Evolutionary conservation across 2,329 filamentous ascomycete species (phyloP), one percentile per base, ranked within the genome.

Genomic region (Fusarium sp.): DNA sequence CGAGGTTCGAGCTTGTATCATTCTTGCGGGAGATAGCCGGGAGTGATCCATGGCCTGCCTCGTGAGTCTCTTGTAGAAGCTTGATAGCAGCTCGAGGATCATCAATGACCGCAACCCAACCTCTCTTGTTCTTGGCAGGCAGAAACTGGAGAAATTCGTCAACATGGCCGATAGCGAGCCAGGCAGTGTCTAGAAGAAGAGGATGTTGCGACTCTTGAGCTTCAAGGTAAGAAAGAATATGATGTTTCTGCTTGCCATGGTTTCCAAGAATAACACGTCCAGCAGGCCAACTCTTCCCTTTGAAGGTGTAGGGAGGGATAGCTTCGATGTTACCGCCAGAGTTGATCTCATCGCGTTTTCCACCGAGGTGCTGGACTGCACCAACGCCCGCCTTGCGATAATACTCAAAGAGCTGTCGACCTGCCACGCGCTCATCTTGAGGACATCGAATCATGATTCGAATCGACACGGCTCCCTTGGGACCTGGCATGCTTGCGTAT

Each of bases 401-500:
- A 13, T 71, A 60, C 16, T 18, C 2, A 43, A 81, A 79, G 8
- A 80, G 35, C 35, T 79, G 71, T 1, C 74, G 63, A 0, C 79
- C 78, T 5, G 68, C 74, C 5, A 65, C 35, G 4, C 77, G 71
- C 4, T 55, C 63, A 13, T 66, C 64, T 52, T 80, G 77, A 2
- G 70, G 62, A 1, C 71, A 74, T 2, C 69, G 63, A n/a, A 81
- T 63, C 55, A 79, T 71, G 23, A 80, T 68, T 8, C 74, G 74
- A 8, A 80, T 62, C 1, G 71, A 58, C 16, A 78, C 64, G 2
- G 77, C 64, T 0, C 79, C 76, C 4, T 78, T 37, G 0, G 77
- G 77, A 1, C 79, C 80, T 0, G 80, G 80, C 67, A 82, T 81
- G 50, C 77, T 80, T 4, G 75, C 70, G 59, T 79, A 82, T 1